These are phyloP conservation scores for Boletus reticulatus DNA, from an alignment of 768 basidiomycete species.

Conservation along the genomic window DNA sequence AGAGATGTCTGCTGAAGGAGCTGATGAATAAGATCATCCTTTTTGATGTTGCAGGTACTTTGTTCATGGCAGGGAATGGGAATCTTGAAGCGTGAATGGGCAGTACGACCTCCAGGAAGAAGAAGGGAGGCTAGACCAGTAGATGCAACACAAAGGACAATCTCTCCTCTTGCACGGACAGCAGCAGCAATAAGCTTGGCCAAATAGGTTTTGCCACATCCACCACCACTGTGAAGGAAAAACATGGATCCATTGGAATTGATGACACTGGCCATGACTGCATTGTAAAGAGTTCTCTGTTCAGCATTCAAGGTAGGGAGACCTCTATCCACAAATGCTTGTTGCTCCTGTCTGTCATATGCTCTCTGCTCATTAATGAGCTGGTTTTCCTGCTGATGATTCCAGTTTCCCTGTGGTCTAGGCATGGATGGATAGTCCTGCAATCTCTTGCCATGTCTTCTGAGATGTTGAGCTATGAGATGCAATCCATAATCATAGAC, in stretches of 20 bases:
- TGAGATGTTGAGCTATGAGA: not conserved
- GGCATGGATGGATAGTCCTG: not conserved
- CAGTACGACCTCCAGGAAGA: not conserved
- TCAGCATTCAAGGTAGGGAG: not conserved
- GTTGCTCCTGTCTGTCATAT: not conserved
- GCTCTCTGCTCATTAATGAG: slow-evolving; percentile 15
- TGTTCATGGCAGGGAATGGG: not conserved
- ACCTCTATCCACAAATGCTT: not conserved
- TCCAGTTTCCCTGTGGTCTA: slow-evolving; percentile 2
- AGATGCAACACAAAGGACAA: not conserved
- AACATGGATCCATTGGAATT: slow-evolving; percentile 13
- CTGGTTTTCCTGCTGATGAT: slow-evolving; percentile 9
- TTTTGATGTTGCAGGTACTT: not conserved
- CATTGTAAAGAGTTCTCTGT: not conserved
- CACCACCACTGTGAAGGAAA: slow-evolving; percentile 37
- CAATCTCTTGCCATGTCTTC: not conserved
- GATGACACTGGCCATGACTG: not conserved
- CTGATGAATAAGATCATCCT: not conserved
- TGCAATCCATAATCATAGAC: not conserved
- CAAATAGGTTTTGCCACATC: not conserved
- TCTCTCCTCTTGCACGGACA: not conserved
- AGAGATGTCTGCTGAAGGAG: not conserved
- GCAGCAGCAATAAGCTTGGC: not conserved
- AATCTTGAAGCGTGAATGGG: slow-evolving; percentile 1
- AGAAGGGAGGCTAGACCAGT: not conserved